Conservation (phyloP, 1,139 yeast genomes). For the Yamadazyma buinensis region DNA sequence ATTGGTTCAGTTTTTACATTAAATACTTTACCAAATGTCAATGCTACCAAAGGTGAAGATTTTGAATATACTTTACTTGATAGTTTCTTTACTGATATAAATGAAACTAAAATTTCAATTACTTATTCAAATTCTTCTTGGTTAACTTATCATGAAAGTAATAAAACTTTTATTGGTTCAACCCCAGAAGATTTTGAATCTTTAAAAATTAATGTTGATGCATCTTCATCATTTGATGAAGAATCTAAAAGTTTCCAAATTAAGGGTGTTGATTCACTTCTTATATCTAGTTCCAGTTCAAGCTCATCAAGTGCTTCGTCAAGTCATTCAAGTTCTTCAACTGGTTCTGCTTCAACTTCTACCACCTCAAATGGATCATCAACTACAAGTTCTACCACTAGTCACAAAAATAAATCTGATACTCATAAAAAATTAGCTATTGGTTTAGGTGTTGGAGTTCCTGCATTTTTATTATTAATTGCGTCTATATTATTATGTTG, state of each 20-base stretch:
- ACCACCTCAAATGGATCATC: slow-evolving; percentile 21
- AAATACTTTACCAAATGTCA: slow-evolving; percentile 48
- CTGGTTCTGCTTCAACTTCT: slow-evolving; percentile 19
- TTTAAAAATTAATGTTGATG: slow-evolving; percentile 50
- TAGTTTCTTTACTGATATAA: slow-evolving; percentile 51
- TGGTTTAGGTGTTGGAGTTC: slow-evolving; percentile 86
- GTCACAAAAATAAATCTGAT: slow-evolving; percentile 16
- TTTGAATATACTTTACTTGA: slow-evolving; percentile 52
- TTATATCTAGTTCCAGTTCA: slow-evolving; percentile 18
- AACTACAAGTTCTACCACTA: slow-evolving; percentile 18
- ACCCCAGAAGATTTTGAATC: slow-evolving; percentile 59
- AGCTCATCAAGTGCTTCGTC: slow-evolving; percentile 24
- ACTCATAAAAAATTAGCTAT: slow-evolving; percentile 52
- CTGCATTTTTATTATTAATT: slow-evolving; percentile 49
- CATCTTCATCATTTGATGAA: slow-evolving; percentile 33
- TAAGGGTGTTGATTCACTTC: slow-evolving; percentile 43
- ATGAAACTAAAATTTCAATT: slow-evolving; percentile 48
- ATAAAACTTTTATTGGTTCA: slow-evolving; percentile 64
- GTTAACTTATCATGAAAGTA: slow-evolving; percentile 58
- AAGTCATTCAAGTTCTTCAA: slow-evolving; percentile 19
- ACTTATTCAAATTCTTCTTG: slow-evolving; percentile 49
- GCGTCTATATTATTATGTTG: slow-evolving; percentile 50
- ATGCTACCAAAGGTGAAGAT: slow-evolving; percentile 61
- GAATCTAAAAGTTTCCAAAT: slow-evolving; percentile 48
- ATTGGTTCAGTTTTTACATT: slow-evolving; percentile 53